Conservation (phyloP, 192 early-diverging fungal genomes). For the Coemansia erecta region DNA sequence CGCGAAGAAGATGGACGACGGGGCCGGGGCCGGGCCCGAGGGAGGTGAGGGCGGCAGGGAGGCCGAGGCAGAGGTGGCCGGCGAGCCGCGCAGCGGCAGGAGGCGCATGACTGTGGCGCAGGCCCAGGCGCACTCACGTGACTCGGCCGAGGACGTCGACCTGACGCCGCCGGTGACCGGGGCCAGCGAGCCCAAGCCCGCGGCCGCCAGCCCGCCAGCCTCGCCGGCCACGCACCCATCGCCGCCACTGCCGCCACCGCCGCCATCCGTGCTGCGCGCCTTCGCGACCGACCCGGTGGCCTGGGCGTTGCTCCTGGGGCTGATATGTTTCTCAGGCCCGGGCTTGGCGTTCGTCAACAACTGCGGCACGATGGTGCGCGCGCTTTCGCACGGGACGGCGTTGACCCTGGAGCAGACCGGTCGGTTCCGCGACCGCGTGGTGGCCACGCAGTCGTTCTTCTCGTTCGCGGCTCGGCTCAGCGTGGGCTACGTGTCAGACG, state of each 20-base stretch:
- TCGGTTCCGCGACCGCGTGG: slow-evolving; percentile 47
- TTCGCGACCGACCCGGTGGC: slow-evolving; percentile 34
- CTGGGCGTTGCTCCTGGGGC: slow-evolving; percentile 40
- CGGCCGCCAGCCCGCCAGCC: too few species aligned
- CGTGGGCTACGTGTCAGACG: slow-evolving; percentile 45
- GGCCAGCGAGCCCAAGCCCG: too few species aligned
- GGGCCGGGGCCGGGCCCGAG: too few species aligned
- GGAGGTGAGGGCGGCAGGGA: too few species aligned
- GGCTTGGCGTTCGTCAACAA: slow-evolving; percentile 52
- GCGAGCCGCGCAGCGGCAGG: not conserved
- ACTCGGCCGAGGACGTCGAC: slow-evolving; percentile 22
- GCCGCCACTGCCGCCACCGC: not conserved
- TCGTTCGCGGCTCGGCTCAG: slow-evolving; percentile 43
- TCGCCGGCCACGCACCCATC: not conserved
- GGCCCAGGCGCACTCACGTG: too few species aligned
- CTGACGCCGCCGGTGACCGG: too few species aligned
- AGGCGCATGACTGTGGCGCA: not conserved
- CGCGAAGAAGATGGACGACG: not conserved
- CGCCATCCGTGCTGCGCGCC: slow-evolving; percentile 11
- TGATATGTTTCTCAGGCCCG: slow-evolving; percentile 47
- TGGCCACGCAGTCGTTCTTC: slow-evolving; percentile 53
- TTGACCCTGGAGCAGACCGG: slow-evolving; percentile 33
- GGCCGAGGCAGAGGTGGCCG: not conserved
- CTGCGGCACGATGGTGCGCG: slow-evolving; percentile 53
- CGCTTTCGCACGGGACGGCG: slow-evolving; percentile 31